Percentiles rank a stretch among this genome's conserved stretches.
Evolutionary conservation across 2,329 filamentous ascomycete genomes (phyloP).

Genomic region (Ceratocystis colombiana): DNA sequence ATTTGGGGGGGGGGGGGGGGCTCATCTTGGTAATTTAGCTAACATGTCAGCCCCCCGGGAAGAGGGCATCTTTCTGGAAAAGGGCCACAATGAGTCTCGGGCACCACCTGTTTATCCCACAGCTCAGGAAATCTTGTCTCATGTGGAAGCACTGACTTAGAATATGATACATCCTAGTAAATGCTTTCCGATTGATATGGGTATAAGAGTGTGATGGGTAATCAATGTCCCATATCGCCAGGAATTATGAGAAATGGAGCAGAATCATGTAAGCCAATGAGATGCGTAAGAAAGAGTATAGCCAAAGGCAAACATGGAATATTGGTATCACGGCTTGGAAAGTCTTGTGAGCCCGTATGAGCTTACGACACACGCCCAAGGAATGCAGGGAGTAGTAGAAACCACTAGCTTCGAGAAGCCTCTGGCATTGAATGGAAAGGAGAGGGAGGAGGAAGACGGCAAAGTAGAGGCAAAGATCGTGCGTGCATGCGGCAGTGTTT

Average conservation of each 20-base stretch:
- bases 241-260: neutral
- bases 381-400: conserved; percentile 6
- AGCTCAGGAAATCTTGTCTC: neutral
- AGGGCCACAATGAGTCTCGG: too few species aligned
- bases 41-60: too few species aligned
- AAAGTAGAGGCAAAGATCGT: conserved; percentile 5
- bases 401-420: conserved; percentile 12
- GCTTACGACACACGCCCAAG: neutral
- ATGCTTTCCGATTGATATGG: neutral
- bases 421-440: neutral
- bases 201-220: neutral
- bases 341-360: neutral
- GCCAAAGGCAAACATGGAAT: neutral
- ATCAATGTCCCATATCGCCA: neutral
- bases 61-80: too few species aligned
- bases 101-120: neutral
- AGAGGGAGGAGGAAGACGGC: neutral
- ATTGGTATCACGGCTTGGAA: neutral
- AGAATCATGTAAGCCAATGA: neutral
- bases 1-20: too few species aligned
- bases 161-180: too few species aligned
- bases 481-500: conserved; percentile 2
- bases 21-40: too few species aligned
- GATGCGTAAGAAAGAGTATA: neutral
- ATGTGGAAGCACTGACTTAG: neutral